Conservation (phyloP, 371 early-diverging fungal species). For the Mucor irregularis region DNA sequence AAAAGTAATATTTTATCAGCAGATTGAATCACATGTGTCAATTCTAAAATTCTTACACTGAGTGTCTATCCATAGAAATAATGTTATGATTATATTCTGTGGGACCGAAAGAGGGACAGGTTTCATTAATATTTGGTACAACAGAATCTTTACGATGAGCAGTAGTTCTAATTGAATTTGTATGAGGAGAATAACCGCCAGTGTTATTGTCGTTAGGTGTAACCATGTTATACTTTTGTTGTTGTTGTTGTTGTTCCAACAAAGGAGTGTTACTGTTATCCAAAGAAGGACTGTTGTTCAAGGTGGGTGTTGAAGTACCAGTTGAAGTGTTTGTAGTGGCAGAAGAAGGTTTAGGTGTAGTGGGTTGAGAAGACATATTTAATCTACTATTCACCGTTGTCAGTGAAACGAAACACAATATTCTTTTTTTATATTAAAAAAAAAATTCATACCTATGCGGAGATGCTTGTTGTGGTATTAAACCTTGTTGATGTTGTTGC, state of each 20-base stretch:
- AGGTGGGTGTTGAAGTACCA: too few species aligned
- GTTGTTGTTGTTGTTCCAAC: constrained; percentile 21
- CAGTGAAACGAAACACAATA: constrained; percentile 11
- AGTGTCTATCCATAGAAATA: constrained; percentile 23
- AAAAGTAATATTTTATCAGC: background rate
- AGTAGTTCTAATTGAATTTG: background rate
- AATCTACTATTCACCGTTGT: constrained; percentile 1
- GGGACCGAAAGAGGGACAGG: constrained; percentile 27
- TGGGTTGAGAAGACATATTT: constrained; percentile 21
- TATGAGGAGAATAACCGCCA: constrained; percentile 1
- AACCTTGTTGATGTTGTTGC: constrained; percentile 9
- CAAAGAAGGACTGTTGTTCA: background rate
- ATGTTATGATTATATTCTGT: constrained; percentile 29
- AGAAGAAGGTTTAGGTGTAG: constrained; percentile 21
- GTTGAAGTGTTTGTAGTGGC: background rate
- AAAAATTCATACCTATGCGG: constrained; percentile 17
- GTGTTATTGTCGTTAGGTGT: constrained; percentile 5
- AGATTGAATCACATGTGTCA: background rate
- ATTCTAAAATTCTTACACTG: constrained; percentile 21
- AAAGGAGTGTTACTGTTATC: background rate
- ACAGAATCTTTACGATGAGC: constrained; percentile 10
- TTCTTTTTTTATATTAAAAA: background rate
- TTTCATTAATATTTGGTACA: constrained; percentile 11
- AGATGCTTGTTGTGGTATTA: constrained; percentile 15
- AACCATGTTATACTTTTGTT: constrained; percentile 12